Percentiles rank a stretch among this genome's conserved stretches.
phyloP scores from a whole-genome alignment of 208 protist species.

The Crithidia bombi region DNA sequence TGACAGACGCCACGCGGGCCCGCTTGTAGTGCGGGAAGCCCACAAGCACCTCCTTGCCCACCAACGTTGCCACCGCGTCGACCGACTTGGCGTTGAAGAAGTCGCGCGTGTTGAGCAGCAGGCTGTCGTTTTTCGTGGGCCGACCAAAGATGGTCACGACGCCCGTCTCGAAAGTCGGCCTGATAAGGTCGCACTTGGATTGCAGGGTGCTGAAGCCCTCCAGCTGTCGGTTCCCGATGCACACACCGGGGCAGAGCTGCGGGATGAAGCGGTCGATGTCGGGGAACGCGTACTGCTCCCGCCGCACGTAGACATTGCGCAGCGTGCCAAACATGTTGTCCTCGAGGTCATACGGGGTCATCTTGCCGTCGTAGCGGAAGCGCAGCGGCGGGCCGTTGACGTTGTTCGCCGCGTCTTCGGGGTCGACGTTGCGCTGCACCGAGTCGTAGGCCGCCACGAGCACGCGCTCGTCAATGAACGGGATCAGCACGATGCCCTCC shows the following conservation, averaged over 20 bases:
- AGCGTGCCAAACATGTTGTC: constrained; percentile 70
- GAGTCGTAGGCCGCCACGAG: constrained; percentile 80
- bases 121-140: constrained; percentile 68
- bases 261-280: constrained; percentile 54
- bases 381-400: constrained; percentile 55
- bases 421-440: constrained; percentile 64
- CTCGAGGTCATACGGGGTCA: constrained; percentile 49
- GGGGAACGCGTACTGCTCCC: constrained; percentile 65
- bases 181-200: constrained; percentile 63
- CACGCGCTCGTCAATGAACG: constrained; percentile 88
- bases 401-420: constrained; percentile 82
- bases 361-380: constrained; percentile 72
- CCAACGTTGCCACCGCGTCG: constrained; percentile 48
- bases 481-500: constrained; percentile 93
- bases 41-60: constrained; percentile 84
- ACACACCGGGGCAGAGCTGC: constrained; percentile 64
- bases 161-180: constrained; percentile 52
- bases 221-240: constrained; percentile 53
- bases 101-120: constrained; percentile 64
- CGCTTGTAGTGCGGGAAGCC: constrained; percentile 91
- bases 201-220: constrained; percentile 85
- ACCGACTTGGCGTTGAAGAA: constrained; percentile 37
- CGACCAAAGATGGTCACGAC: constrained; percentile 82
- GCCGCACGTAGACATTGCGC: constrained; percentile 53
- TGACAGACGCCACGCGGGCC: constrained; percentile 75